Evolutionary conservation across 768 basidiomycete species (phyloP).

Genomic region (Psilocybe azurescens): DNA sequence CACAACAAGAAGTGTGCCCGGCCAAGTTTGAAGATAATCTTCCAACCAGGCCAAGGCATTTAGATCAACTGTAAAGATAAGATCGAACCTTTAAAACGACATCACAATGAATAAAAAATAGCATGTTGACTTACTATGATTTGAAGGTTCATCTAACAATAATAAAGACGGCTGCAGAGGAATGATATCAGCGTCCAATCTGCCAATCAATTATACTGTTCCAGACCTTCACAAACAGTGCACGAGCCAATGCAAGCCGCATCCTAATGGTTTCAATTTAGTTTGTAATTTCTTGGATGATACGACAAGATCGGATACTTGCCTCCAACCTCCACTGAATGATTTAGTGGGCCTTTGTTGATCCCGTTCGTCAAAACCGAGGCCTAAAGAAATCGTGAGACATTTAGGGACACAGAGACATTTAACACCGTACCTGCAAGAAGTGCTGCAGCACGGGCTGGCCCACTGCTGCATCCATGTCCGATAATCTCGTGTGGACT

Average conservation of each 20-base stretch:
- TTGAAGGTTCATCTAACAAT: conserved; percentile 93
- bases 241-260: conserved; percentile 94
- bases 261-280: conserved; percentile 59
- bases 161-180: conserved; percentile 66
- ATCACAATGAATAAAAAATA: too few species aligned
- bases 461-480: conserved; percentile 99
- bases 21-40: conserved; percentile 96
- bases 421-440: conserved; percentile 65
- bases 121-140: conserved; percentile 94
- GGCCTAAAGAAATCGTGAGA: conserved; percentile 48
- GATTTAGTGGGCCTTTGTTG: conserved; percentile 83
- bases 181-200: neutral
- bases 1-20: conserved; percentile 92
- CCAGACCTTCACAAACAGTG: conserved; percentile 90
- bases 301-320: conserved; percentile 21
- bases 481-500: conserved; percentile 88
- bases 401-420: neutral
- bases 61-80: conserved; percentile 68
- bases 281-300: neutral
- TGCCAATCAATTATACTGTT: neutral
- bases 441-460: conserved; percentile 89
- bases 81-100: neutral
- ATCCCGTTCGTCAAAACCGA: conserved; percentile 91
- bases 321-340: conserved; percentile 98
- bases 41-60: conserved; percentile 98